phyloP scores from a whole-genome alignment of 768 basidiomycete genomes.

The Leucocoprinus leucothites region DNA sequence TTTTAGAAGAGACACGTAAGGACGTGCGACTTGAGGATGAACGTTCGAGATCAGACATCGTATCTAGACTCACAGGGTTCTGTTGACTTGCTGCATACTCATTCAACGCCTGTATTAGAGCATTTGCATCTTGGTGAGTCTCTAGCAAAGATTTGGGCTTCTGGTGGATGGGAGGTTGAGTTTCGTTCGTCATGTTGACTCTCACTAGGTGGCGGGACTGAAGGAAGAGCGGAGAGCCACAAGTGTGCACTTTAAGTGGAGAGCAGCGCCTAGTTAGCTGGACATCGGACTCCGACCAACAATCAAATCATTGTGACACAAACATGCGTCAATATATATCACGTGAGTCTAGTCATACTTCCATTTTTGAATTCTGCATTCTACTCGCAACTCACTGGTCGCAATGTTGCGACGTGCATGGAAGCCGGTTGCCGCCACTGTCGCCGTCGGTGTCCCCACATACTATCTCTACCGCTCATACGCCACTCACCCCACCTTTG shows the following conservation, averaged over 20 bases:
- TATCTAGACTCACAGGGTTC: conserved; percentile 13
- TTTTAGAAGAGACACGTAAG: conserved; percentile 1
- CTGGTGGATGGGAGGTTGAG: neutral
- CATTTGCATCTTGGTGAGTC: conserved; percentile 2
- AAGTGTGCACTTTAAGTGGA: neutral
- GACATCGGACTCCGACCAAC: neutral
- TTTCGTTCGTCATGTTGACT: conserved; percentile 4
- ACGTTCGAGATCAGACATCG: conserved; percentile 6
- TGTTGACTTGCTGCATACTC: conserved; percentile 10
- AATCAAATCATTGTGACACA: neutral
- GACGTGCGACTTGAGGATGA: conserved; percentile 11
- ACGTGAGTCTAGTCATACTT: conserved; percentile 7
- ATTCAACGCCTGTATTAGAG: conserved; percentile 4
- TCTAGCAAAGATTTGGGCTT: conserved; percentile 9
- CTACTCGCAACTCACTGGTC: conserved; percentile 9
- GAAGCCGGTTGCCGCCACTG: conserved; percentile 63
- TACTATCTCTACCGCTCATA: conserved; percentile 55
- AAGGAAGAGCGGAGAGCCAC: neutral
- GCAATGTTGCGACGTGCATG: conserved; percentile 62
- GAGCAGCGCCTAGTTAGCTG: neutral
- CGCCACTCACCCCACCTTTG: conserved; percentile 50
- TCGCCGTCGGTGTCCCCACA: conserved; percentile 53
- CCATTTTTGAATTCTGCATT: neutral
- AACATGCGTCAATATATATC: neutral
- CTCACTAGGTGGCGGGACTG: conserved; percentile 5